Percentiles rank a stretch among this genome's conserved stretches.
Evolutionary conservation across 2,329 filamentous ascomycete genomes (phyloP).

Genomic region (Ophiostoma quercus): DNA sequence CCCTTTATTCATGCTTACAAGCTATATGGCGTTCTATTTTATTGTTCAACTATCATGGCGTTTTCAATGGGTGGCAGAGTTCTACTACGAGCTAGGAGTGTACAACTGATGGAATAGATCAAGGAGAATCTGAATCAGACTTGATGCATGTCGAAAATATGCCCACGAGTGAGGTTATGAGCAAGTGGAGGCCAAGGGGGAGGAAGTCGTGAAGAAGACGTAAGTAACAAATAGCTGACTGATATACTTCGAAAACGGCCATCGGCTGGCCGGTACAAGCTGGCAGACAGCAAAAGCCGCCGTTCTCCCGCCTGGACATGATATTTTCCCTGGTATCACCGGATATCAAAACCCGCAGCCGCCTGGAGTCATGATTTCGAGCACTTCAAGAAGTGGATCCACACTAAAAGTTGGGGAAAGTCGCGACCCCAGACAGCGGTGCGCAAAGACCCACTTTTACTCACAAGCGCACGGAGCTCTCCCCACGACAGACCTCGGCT

Average conservation of each 20-base stretch:
- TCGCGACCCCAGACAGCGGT: not conserved
- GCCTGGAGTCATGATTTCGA: not conserved
- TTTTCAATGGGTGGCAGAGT: not conserved
- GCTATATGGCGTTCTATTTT: not conserved
- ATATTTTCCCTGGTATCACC: not conserved
- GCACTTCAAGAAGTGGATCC: conserved; percentile 3
- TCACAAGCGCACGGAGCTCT: conserved; percentile 5
- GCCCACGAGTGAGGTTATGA: not conserved
- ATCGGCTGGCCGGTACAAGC: not conserved
- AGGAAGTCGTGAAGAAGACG: too few species aligned
- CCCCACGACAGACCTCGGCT: conserved; percentile 13
- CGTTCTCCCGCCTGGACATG: not conserved
- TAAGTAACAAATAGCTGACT: not conserved
- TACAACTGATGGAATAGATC: not conserved
- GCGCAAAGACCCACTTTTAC: not conserved
- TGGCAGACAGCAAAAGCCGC: not conserved
- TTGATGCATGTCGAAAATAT: not conserved
- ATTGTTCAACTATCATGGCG: not conserved
- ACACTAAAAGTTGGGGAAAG: conserved; percentile 1
- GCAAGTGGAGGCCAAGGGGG: not conserved
- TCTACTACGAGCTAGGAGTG: not conserved
- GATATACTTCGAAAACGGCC: not conserved
- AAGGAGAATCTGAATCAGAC: not conserved
- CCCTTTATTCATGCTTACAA: not conserved
- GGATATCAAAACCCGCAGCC: not conserved